Percentiles rank a stretch among this genome's conserved stretches.
Evolutionary conservation across 306 rosid genomes (phyloP).

Genomic region (Trifolium pratense): DNA sequence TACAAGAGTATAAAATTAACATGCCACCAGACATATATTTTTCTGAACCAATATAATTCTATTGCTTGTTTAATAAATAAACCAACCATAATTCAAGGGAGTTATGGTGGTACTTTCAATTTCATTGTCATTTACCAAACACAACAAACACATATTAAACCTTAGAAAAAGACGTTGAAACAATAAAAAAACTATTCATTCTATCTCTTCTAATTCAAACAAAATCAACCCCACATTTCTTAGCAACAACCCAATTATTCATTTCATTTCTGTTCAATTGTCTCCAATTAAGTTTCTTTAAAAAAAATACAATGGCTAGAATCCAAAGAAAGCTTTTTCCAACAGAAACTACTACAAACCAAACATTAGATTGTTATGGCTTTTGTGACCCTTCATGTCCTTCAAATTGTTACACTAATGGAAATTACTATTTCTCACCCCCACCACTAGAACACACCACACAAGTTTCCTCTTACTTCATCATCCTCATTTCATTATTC

Average conservation of each 20-base stretch:
- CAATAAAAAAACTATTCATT: constrained; percentile 34
- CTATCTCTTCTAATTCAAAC: constrained; percentile 55
- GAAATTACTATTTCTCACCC: constrained; percentile 48
- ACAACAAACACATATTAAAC: constrained; percentile 50
- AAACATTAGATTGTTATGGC: constrained; percentile 58
- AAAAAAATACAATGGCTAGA: constrained; percentile 48
- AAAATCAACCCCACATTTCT: constrained; percentile 44
- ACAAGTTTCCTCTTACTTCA: constrained; percentile 50
- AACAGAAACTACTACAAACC: constrained; percentile 43
- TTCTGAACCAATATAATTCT: constrained; percentile 16
- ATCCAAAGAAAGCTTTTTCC: constrained; percentile 74
- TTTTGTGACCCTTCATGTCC: constrained; percentile 59
- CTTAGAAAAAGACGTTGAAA: constrained; percentile 51
- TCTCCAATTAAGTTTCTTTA: constrained; percentile 27
- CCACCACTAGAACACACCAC: constrained; percentile 45
- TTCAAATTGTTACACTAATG: constrained; percentile 54
- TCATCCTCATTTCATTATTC: constrained; percentile 55
- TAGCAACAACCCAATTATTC: constrained; percentile 36
- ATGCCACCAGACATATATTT: too few relatives aligned
- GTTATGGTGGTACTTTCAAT: constrained; percentile 51
- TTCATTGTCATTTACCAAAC: constrained; percentile 56
- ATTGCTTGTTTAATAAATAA: constrained; percentile 29
- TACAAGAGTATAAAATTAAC: too few relatives aligned
- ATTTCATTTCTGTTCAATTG: constrained; percentile 13
- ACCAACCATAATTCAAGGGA: constrained; percentile 34